Conservation (phyloP, 2,329 filamentous ascomycete genomes). For the Camillea tinctor region DNA sequence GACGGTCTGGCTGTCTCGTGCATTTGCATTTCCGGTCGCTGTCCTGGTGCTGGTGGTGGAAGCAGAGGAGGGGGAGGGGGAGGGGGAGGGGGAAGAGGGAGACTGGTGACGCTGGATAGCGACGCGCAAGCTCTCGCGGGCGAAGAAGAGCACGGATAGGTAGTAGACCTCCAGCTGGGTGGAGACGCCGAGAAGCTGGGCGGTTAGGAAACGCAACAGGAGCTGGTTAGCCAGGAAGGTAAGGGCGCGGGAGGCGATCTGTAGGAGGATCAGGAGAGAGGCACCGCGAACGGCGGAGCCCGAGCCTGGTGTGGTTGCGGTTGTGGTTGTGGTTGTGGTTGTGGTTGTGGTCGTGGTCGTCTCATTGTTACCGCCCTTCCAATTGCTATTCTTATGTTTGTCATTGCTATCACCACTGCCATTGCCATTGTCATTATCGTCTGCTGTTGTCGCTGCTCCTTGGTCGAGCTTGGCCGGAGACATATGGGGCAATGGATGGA, state of each 20-base stretch:
- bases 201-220: constrained; percentile 83
- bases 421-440: not conserved
- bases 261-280: constrained; percentile 82
- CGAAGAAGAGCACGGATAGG: constrained; percentile 90
- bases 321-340: too few species aligned
- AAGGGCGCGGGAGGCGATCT: constrained; percentile 80
- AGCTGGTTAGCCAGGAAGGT: constrained; percentile 93
- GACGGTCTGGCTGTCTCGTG: constrained; percentile 69
- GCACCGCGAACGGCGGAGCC: constrained; percentile 63
- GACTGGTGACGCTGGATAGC: constrained; percentile 81
- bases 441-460: not conserved
- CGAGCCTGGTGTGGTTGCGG: too few species aligned
- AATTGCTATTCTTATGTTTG: too few species aligned
- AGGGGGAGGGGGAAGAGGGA: not conserved
- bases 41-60: constrained; percentile 27
- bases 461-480: too few species aligned
- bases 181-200: constrained; percentile 78
- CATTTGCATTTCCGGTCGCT: too few species aligned
- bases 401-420: not conserved
- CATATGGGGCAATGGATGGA: too few species aligned
- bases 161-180: constrained; percentile 92
- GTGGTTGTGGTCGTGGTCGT: not conserved
- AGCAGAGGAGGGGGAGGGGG: not conserved
- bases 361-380: not conserved
- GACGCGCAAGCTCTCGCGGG: constrained; percentile 86